phyloP scores from a whole-genome alignment of 768 basidiomycete genomes.

The Termitomyces heimii region DNA sequence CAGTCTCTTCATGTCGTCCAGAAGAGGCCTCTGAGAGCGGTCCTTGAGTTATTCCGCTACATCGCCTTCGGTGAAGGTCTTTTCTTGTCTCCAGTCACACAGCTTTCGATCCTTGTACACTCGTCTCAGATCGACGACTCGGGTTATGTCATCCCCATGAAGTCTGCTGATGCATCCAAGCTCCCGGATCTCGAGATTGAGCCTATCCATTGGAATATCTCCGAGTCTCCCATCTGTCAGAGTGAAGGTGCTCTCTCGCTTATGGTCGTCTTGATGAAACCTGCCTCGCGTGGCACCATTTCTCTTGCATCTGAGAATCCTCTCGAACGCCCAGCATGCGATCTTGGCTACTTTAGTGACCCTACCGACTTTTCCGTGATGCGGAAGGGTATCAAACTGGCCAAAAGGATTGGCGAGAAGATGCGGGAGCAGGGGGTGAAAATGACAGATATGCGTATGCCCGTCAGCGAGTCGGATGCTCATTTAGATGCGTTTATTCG shows the following conservation, averaged over 20 bases:
- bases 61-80: constrained; percentile 26
- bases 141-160: background rate
- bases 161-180: constrained; percentile 12
- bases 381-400: constrained; percentile 19
- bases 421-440: constrained; percentile 1
- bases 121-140: constrained; percentile 3
- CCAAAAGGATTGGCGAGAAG: constrained; percentile 4
- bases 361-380: constrained; percentile 19
- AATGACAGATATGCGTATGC: constrained; percentile 20
- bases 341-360: constrained; percentile 23
- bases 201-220: constrained; percentile 13
- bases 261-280: constrained; percentile 15
- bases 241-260: constrained; percentile 18
- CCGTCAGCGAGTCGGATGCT: constrained; percentile 19
- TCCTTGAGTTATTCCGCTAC: constrained; percentile 28
- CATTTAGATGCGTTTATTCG: constrained; percentile 25
- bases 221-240: constrained; percentile 3
- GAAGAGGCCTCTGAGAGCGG: constrained; percentile 17
- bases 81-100: constrained; percentile 12
- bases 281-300: constrained; percentile 15
- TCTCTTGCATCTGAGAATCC: constrained; percentile 24
- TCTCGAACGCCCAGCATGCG: constrained; percentile 19
- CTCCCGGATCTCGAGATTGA: constrained; percentile 36
- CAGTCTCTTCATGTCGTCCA: constrained; percentile 25
- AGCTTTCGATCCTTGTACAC: constrained; percentile 2